Evolutionary conservation across 1,139 yeast species (phyloP), one percentile per base, ranked within the genome.

Genomic region (Candida sp.): DNA sequence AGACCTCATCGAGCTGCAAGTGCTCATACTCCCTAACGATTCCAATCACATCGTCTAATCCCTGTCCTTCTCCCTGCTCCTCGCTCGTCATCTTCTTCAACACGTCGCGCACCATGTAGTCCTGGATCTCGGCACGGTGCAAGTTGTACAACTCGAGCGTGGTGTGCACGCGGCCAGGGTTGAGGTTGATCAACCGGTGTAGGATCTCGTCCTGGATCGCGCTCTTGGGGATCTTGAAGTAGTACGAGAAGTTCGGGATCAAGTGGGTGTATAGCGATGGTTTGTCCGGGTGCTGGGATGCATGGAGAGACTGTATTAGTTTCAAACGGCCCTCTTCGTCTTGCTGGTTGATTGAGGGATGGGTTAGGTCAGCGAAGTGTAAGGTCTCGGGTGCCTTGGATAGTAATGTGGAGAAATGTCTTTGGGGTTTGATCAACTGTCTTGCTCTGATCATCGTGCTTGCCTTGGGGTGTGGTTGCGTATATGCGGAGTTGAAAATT

Each of bases 121-220:
- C 51, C 2, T 41, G 39, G 42, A 46, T 51, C 11, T 54, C 47
- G 5, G 54, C 50, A 26, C 46, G 50, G 47, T 73, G 73, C 44
- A 65, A 65, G 30, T 63, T 55, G 47, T 65, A 66, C 39, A 77
- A 58, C 22, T 76, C 79, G 65, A 69, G 63, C 32, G 76, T 63
- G 28, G 62, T 56, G 51, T 65, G 67, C 1, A 73, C 81, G 51
- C 82, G 59, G 22, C 79, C 81, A 0, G 81, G 80, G 52, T 77
- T 77, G 31, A 63, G 56, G 9, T 58, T 54, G 12, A 77, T 66
- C 23, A 75, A 60, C 12, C 65, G 54, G 17, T 58, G 46, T n/a
- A 70, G 53, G n/a, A 70, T 61, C 4, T 54, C 58, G 5, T 53
- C 38, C 26, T 51, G 46, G 11, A 50, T 43, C 6, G 39, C 40